Evolutionary conservation across 1,284 basidiomycete genomes (phyloP).

Genomic region (Malassezia pachydermatis): DNA sequence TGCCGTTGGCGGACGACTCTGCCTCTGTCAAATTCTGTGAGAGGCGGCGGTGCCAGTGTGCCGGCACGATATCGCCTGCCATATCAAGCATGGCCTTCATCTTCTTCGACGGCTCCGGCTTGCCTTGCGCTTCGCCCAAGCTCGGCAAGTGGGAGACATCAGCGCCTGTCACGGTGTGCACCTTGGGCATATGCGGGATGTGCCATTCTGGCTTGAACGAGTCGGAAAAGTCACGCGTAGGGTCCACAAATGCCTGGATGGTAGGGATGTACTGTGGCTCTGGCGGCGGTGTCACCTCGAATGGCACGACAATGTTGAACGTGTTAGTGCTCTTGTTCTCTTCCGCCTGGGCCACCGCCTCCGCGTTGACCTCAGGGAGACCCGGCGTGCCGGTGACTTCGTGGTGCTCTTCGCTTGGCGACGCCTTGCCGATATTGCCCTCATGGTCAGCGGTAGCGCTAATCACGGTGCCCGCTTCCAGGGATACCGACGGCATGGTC

Average conservation of each 20-base stretch:
- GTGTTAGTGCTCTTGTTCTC: too few species aligned
- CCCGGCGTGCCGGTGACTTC: constrained; percentile 23
- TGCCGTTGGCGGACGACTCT: not conserved
- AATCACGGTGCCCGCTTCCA: constrained; percentile 29
- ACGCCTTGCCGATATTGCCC: constrained; percentile 21
- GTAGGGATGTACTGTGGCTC: constrained; percentile 21
- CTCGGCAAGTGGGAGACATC: constrained; percentile 6
- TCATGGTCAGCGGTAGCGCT: constrained; percentile 21
- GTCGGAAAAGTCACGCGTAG: constrained; percentile 5
- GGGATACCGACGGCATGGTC: constrained; percentile 21
- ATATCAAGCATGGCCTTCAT: not conserved
- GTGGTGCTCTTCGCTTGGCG: constrained; percentile 21
- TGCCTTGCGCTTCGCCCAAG: not conserved
- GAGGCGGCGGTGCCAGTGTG: constrained; percentile 9
- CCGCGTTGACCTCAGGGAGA: constrained; percentile 23
- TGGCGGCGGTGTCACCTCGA: constrained; percentile 17
- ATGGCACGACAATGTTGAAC: constrained; percentile 37
- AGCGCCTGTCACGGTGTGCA: constrained; percentile 1
- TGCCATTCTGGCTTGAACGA: constrained; percentile 8
- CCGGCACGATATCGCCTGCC: not conserved
- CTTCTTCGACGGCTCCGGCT: not conserved
- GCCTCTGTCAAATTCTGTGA: not conserved
- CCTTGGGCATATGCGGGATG: constrained; percentile 9
- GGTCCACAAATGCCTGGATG: constrained; percentile 6
- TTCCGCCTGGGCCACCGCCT: too few species aligned